Conservation (phyloP, 768 basidiomycete species). For the Suillus variegatus region DNA sequence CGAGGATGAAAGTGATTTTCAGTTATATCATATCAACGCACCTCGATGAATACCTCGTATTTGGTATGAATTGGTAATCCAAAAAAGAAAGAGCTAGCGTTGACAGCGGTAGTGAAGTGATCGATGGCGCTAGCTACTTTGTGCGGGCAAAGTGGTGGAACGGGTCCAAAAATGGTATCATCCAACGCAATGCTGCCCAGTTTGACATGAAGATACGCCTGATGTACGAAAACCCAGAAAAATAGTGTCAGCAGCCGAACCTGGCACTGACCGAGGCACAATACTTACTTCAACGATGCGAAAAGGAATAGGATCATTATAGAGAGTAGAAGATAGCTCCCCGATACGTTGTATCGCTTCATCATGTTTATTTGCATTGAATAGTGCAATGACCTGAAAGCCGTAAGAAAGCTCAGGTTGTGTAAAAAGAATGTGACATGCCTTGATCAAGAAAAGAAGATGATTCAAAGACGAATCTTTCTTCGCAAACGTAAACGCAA, state of each 20-base stretch:
- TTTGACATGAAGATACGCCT: not conserved
- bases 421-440: not conserved
- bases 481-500: not conserved
- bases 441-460: not conserved
- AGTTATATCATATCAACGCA: not conserved
- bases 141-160: not conserved
- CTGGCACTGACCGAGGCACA: not conserved
- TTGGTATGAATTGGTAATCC: not conserved
- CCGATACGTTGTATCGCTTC: not conserved
- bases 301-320: not conserved
- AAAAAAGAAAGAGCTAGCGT: not conserved
- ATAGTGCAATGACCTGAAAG: not conserved
- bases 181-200: not conserved
- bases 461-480: not conserved
- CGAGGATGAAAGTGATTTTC: not conserved
- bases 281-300: not conserved
- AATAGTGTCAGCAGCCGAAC: not conserved
- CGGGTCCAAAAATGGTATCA: not conserved
- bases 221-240: not conserved
- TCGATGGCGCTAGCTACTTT: not conserved
- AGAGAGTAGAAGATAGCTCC: not conserved
- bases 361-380: not conserved
- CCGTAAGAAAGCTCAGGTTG: not conserved
- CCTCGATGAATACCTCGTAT: not conserved
- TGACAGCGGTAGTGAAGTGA: not conserved